A percentile compares a stretch with the other conserved stretches of the same genome.
These are phyloP conservation scores for Chlamydomonas reinhardtii DNA, from an alignment of 163 green algal species.

Conservation along the genomic window DNA sequence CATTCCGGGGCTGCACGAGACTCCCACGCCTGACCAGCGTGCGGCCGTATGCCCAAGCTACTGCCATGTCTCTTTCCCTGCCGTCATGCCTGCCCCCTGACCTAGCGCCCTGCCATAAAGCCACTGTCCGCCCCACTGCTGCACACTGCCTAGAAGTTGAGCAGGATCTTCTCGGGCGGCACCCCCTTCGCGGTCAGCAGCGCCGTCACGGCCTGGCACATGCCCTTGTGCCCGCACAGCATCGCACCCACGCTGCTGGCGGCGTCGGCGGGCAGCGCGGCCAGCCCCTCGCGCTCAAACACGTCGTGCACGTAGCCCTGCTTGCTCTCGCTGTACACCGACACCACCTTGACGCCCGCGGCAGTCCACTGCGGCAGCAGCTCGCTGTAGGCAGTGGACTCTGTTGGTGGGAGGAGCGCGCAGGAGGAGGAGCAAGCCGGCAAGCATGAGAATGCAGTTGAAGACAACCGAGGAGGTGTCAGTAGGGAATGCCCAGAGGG, in stretches of 20 bases:
- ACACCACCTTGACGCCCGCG: conserved; percentile 68
- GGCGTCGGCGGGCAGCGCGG: conserved; percentile 14
- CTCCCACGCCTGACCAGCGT: too few relatives aligned
- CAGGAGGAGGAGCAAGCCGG: too few relatives aligned
- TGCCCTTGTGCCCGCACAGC: conserved; percentile 92
- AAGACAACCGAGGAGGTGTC: too few relatives aligned
- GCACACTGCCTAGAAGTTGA: conserved; percentile 79
- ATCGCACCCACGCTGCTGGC: conserved; percentile 71
- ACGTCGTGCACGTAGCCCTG: conserved; percentile 73
- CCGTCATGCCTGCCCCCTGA: too few relatives aligned
- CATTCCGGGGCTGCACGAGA: too few relatives aligned
- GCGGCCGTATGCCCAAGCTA: too few relatives aligned
- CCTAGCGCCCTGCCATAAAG: too few relatives aligned
- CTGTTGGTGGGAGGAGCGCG: background rate
- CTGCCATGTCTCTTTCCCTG: too few relatives aligned
- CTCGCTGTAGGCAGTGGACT: conserved; percentile 61
- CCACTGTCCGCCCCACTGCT: too few relatives aligned
- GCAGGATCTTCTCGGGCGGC: conserved; percentile 73
- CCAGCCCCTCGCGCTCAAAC: conserved; percentile 56
- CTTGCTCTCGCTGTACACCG: conserved; percentile 59
- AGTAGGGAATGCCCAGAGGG: too few relatives aligned
- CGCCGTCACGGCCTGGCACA: conserved; percentile 82
- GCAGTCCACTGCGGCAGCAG: conserved; percentile 65
- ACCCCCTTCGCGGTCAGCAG: conserved; percentile 77
- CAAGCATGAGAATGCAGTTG: too few relatives aligned